Evolutionary conservation across 768 basidiomycete species (phyloP), one percentile per base, ranked within the genome.

Genomic region (Lactarius indigo): DNA sequence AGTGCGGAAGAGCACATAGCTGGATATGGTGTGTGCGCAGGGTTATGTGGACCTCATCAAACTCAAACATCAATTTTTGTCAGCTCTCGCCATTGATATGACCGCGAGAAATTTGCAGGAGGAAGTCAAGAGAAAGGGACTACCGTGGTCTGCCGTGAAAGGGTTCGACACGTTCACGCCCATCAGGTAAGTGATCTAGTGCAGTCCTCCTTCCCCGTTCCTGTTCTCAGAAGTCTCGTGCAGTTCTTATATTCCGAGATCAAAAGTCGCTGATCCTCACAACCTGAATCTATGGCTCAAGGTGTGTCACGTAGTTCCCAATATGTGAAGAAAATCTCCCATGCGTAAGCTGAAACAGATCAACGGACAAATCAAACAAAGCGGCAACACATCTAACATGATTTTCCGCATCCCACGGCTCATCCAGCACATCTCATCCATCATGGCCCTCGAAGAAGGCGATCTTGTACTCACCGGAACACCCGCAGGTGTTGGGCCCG

Each of bases 121-220:
- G 63, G 87, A 87, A 57, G 92, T 92, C 58, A 96, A 96, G 80
- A 91, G 90, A 73, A 88, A 87, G 59, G 94, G 97, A 12, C 83
- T 98, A n/a, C 97, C 97, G 1, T 99, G 97, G 97, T 87, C 89
- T n/a, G 84, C 95, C 13, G 92, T 89, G 2, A 98, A 99, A 77
- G 96, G 96, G 2, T 97, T 98, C 71, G 96, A 99, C 76, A 96
- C 94, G 0, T 98, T 96, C 79, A 94, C 92, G 5, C 95, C 95
- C 2, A 84, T 96, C 69, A 89, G 94, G 94, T 92, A 73, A 50
- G 76, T 47, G 10, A 76, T 74, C 44, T 57, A 10, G 2, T 42
- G 50, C 20, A 5, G 10, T 33, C 2, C 31, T 41, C 41, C 5
- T 35, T 42, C 42, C 30, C 20, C 15, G 13, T 39, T 35, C 33